A percentile compares a stretch with the other conserved stretches of the same genome.
These are phyloP conservation scores for Pseudozyma tsukubaensis DNA, from an alignment of 1,284 basidiomycete genomes.

Conservation along the genomic window DNA sequence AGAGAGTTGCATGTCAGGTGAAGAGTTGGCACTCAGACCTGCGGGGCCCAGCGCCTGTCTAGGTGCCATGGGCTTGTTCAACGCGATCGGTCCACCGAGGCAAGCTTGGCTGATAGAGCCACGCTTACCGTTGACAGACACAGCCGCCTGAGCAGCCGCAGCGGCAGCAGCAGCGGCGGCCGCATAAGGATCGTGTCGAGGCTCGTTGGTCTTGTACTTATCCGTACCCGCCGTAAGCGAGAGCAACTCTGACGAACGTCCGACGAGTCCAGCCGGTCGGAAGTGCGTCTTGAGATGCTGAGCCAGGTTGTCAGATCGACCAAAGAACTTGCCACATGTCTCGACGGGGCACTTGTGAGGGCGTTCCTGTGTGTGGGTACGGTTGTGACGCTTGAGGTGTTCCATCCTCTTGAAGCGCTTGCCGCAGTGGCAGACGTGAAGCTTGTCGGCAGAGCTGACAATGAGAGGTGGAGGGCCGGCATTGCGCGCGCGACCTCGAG, in stretches of 20 bases:
- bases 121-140: conserved; percentile 30
- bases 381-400: conserved; percentile 68
- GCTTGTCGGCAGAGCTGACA: conserved; percentile 66
- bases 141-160: conserved; percentile 50
- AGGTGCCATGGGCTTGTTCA: conserved; percentile 37
- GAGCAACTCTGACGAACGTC: conserved; percentile 47
- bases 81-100: conserved; percentile 48
- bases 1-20: conserved; percentile 18
- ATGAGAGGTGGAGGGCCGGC: conserved; percentile 63
- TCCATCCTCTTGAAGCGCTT: conserved; percentile 68
- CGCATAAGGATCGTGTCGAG: conserved; percentile 61
- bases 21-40: conserved; percentile 39
- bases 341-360: conserved; percentile 65
- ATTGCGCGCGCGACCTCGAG: conserved; percentile 42
- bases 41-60: conserved; percentile 34
- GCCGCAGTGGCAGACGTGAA: conserved; percentile 67
- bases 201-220: conserved; percentile 42
- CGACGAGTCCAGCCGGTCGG: conserved; percentile 54
- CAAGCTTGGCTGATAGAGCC: conserved; percentile 30
- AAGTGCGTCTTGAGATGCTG: conserved; percentile 69
- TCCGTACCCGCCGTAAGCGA: conserved; percentile 40
- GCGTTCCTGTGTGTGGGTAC: conserved; percentile 66
- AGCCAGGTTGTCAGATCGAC: conserved; percentile 65
- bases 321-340: conserved; percentile 66
- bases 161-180: conserved; percentile 53